phyloP scores from a whole-genome alignment of 352 stramenopile genomes.

The Pythium phragmiticola region DNA sequence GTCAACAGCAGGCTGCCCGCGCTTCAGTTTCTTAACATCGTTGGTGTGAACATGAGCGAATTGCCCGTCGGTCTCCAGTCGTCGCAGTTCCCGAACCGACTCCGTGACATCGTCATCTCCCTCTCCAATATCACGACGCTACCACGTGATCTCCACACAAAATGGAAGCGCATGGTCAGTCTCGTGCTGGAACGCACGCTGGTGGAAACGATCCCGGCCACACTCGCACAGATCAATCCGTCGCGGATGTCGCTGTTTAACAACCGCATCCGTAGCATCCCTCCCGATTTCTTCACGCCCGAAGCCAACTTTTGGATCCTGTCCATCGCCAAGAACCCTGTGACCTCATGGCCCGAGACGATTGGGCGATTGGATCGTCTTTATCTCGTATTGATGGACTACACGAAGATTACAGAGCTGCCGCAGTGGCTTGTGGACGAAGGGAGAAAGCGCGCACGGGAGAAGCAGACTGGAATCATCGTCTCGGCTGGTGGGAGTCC shows the following conservation, averaged over 20 bases:
- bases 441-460: neutral
- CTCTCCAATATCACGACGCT: slow-evolving; percentile 18
- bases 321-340: slow-evolving; percentile 17
- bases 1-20: slow-evolving; percentile 1
- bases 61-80: slow-evolving; percentile 15
- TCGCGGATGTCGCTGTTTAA: slow-evolving; percentile 14
- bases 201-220: neutral
- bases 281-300: slow-evolving; percentile 6
- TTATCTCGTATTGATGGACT: slow-evolving; percentile 21
- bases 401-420: slow-evolving; percentile 15
- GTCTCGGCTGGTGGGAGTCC: slow-evolving; percentile 20
- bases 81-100: slow-evolving; percentile 6
- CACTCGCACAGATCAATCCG: slow-evolving; percentile 10
- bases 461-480: neutral
- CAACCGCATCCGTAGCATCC: slow-evolving; percentile 17
- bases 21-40: slow-evolving; percentile 12
- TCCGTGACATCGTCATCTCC: slow-evolving; percentile 19
- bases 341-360: neutral
- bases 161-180: slow-evolving; percentile 20
- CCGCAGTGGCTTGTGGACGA: slow-evolving; percentile 19
- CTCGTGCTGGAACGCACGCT: slow-evolving; percentile 13
- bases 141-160: slow-evolving; percentile 18
- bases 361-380: slow-evolving; percentile 7
- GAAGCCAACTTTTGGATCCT: slow-evolving; percentile 8
- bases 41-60: slow-evolving; percentile 10